These are phyloP conservation scores for Danielozyma ontarioensis DNA, from an alignment of 805 yeast genomes.

Conservation along the genomic window DNA sequence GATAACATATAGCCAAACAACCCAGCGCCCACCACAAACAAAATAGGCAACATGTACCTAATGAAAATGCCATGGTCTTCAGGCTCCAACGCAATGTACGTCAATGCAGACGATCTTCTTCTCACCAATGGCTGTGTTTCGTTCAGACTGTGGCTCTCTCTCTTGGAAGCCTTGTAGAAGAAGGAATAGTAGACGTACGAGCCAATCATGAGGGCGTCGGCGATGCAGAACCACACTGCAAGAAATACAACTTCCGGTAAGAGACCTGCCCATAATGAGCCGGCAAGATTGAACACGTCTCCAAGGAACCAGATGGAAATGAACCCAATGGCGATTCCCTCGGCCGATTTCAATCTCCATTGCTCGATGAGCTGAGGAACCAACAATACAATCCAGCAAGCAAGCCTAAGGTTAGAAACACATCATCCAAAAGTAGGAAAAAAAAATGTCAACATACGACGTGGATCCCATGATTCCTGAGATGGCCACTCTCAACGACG, in stretches of 20 bases:
- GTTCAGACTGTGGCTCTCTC: constrained; percentile 2
- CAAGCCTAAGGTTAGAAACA: constrained; percentile 47
- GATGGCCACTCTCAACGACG: constrained; percentile 33
- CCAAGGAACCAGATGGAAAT: constrained; percentile 68
- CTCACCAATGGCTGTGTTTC: constrained; percentile 35
- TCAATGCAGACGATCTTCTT: constrained; percentile 49
- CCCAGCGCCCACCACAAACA: constrained; percentile 62
- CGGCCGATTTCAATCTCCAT: constrained; percentile 71
- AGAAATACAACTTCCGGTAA: constrained; percentile 65
- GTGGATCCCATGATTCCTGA: constrained; percentile 69
- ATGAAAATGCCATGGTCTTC: constrained; percentile 41
- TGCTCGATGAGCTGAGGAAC: constrained; percentile 78
- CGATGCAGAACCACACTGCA: constrained; percentile 73
- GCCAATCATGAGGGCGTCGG: constrained; percentile 54
- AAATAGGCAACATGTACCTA: constrained; percentile 52
- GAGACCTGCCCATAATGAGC: constrained; percentile 65
- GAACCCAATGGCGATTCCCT: constrained; percentile 69
- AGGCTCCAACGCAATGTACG: constrained; percentile 45
- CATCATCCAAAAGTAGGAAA: no score
- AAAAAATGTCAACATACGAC: constrained; percentile 23
- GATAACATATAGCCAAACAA: constrained; percentile 52
- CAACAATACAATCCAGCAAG: constrained; percentile 74
- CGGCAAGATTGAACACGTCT: constrained; percentile 61
- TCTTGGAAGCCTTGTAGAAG: constrained; percentile 18
- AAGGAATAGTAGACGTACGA: constrained; percentile 56